Conservation (phyloP, 768 basidiomycete species). For the Tricholoma sp. region DNA sequence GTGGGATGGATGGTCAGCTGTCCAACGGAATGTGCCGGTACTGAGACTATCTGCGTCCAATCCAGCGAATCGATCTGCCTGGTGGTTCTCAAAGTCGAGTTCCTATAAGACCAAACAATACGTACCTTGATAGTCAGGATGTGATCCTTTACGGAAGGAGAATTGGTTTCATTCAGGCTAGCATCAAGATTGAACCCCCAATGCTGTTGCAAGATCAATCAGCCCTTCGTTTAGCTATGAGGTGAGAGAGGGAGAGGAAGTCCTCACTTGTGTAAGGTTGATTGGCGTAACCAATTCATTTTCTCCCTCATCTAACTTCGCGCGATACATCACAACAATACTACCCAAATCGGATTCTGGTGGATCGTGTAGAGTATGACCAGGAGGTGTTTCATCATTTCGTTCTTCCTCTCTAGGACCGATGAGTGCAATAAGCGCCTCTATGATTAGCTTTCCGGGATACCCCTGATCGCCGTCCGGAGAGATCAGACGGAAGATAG, state of each 20-base stretch:
- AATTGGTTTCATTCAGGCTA: constrained; percentile 43
- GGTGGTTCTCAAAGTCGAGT: constrained; percentile 4
- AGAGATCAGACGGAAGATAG: constrained; percentile 54
- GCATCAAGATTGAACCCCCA: constrained; percentile 80
- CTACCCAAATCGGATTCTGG: constrained; percentile 55
- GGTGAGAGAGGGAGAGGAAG: not conserved
- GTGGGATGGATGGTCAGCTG: constrained; percentile 44
- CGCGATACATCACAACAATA: constrained; percentile 63
- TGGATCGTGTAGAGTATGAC: constrained; percentile 15
- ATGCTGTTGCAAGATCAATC: constrained; percentile 39
- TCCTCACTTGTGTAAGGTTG: constrained; percentile 66
- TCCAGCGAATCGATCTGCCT: constrained; percentile 54
- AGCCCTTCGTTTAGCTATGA: not conserved
- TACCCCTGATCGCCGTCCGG: constrained; percentile 69
- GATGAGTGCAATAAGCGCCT: constrained; percentile 49
- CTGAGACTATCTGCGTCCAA: constrained; percentile 45
- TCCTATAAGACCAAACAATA: constrained; percentile 16
- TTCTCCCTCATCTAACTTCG: constrained; percentile 48
- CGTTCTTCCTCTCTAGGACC: constrained; percentile 29
- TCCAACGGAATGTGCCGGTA: constrained; percentile 45
- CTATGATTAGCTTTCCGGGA: constrained; percentile 55
- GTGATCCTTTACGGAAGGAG: constrained; percentile 47
- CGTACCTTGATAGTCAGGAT: constrained; percentile 36
- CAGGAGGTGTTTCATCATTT: constrained; percentile 17
- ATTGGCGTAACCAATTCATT: constrained; percentile 57